These are phyloP conservation scores for Blastobotrys apis DNA, from an alignment of 1,139 yeast genomes.

Conservation along the genomic window DNA sequence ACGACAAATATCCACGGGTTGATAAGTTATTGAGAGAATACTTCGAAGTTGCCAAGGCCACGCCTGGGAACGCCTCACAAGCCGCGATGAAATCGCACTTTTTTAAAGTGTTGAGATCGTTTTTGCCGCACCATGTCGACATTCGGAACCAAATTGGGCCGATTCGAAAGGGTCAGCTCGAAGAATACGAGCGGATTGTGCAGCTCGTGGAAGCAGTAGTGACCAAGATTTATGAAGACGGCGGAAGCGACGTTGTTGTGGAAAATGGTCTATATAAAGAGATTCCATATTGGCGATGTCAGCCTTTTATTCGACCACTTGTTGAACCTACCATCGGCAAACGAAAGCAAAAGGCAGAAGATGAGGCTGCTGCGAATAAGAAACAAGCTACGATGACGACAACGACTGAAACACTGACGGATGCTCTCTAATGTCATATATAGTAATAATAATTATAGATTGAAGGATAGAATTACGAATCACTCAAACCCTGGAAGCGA, in stretches of 20 bases:
- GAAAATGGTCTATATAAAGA: constrained; percentile 73
- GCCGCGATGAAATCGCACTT: constrained; percentile 90
- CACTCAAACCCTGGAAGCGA: constrained; percentile 38
- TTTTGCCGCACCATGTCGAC: constrained; percentile 69
- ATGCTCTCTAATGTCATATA: not conserved
- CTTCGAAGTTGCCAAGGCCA: constrained; percentile 68
- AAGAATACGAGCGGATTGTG: constrained; percentile 68
- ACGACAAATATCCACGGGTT: constrained; percentile 76
- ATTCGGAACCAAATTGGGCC: constrained; percentile 69
- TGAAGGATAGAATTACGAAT: too few relatives aligned
- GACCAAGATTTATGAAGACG: constrained; percentile 46
- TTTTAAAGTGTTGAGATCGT: constrained; percentile 78
- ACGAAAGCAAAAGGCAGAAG: constrained; percentile 15
- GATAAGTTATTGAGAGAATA: constrained; percentile 82
- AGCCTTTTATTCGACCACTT: constrained; percentile 72
- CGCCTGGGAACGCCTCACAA: constrained; percentile 70
- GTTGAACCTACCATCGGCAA: constrained; percentile 20
- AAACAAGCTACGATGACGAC: not conserved
- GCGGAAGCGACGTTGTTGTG: constrained; percentile 50
- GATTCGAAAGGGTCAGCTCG: constrained; percentile 43
- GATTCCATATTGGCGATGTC: constrained; percentile 97
- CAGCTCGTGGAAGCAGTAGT: constrained; percentile 63
- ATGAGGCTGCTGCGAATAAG: not conserved
- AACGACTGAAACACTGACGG: too few relatives aligned
- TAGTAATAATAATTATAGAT: constrained; percentile 17